Evolutionary conservation across 2,329 filamentous ascomycete genomes (phyloP), one percentile per base, ranked within the genome.

Genomic region (Pestalotiopsis sp.): DNA sequence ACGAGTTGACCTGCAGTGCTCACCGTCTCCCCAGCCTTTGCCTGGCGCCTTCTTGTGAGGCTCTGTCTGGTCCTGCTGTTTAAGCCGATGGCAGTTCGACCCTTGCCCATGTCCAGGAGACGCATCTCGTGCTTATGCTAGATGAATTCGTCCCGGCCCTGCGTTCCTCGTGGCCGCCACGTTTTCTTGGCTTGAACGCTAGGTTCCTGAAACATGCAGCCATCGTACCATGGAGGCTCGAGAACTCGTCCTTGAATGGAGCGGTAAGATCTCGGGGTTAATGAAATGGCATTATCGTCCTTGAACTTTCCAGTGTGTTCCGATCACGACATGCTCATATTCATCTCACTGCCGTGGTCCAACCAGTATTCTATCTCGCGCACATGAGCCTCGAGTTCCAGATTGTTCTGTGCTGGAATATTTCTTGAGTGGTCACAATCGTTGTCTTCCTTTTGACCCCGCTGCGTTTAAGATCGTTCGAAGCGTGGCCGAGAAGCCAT

Each of bases 151-250:
- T 36, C 27, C 36, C 59, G 17, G 11, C 14, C 31, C 59, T 25
- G 62, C 20, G 11, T 23, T 31, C 62, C 38, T 65, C 62, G 62
- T 65, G 62, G 62, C 62, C 36, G 6, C 62, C 62, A 65, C 62
- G 23, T 45, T 56, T 38, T 56, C 38, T 65, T 27, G 36, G 62
- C 39, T n/a, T 27, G 12, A 52, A 27, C 62, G 39, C 45, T 65
- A 65, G 62, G 17, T 23, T 56, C 62, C 20, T 49, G 38, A 65
- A 65, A 65, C 39, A 27, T 65, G 31, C 39, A n/a, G 20, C 23
- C 45, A 65, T 65, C 62, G 62, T 45, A 65, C 62, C 62, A 65
- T 36, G 23, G 20, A 20, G 14, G 62, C 39, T 20, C 39, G 38
- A 17, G 62, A 65, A 25, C 38, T 39, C 38, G 12, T 36, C 61